Evolutionary conservation across 352 stramenopile species (phyloP), one percentile per base, ranked within the genome.

Genomic region (Pythium pyrilobum): DNA sequence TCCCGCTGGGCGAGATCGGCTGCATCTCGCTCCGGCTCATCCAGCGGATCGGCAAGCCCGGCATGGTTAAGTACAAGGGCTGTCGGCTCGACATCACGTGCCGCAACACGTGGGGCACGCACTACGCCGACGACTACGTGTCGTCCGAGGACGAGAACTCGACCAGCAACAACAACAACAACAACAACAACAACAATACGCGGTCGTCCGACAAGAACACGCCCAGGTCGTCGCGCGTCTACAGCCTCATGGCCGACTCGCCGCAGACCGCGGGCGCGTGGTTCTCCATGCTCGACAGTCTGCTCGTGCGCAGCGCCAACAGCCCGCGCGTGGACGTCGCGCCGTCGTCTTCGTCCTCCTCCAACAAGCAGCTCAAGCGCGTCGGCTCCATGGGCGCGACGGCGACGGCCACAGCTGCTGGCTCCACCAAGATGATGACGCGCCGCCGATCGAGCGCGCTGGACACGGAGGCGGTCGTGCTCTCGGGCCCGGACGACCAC

Each of bases 31-130:
- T 90, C 21, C 73, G 81, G n/a, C 74, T 89, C 29, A 92, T 92
- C 38, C 79, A 92, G 58, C 72, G 75, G 25, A 90, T 90, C 15
- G 71, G 74, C n/a, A 92, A 92, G 52, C 77, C 72, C 12, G 78
- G 77, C 4, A 76, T 87, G 25, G 71, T 80, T 11, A 90, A 90
- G 56, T 92, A 90, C 66, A 87, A 87, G 39, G 81, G 79, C 50
- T 92, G 81, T 34, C 77, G 79, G 31, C 87, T 92, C 32, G 79
- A 92, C 48, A 92, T 92, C 47, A 92, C 78, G 31, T 92, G 81
- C 58, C 75, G 81, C 29, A 90, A 87, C 57, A 81, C 66, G 36
- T 87, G 79, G 74, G 77, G 77, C 33, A 87, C 77, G 47, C 77
- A 89, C 54, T 87, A 86, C 50, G 75, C 81, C 0, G 81, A 92